Evolutionary conservation across 2,329 filamentous ascomycete genomes (phyloP).

Genomic region (Monosporascus sp.): DNA sequence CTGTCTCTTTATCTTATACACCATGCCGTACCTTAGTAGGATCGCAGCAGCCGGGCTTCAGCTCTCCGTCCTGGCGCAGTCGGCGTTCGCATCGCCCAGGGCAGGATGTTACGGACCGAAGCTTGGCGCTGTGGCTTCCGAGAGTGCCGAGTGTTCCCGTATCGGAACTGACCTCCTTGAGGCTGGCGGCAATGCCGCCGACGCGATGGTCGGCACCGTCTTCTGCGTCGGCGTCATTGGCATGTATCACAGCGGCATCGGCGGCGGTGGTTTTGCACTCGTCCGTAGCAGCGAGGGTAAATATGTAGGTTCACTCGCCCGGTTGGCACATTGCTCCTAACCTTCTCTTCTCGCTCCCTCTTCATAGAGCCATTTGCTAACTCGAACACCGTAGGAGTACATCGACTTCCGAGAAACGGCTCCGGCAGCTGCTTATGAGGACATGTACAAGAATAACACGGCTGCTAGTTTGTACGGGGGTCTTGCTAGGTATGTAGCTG

Average conservation of each 20-base stretch:
- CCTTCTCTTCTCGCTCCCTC: not conserved
- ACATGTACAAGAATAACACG: constrained; percentile 73
- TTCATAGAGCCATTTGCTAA: not conserved
- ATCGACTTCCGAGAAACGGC: constrained; percentile 85
- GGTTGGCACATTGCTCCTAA: not conserved
- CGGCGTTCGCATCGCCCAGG: constrained; percentile 10
- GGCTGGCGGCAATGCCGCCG: constrained; percentile 63
- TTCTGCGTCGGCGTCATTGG: constrained; percentile 71
- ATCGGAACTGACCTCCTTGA: constrained; percentile 61
- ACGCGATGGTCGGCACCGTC: constrained; percentile 68
- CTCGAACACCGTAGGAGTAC: constrained; percentile 56
- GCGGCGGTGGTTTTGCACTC: constrained; percentile 86
- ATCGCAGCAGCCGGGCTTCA: constrained; percentile 15
- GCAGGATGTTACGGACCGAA: constrained; percentile 11
- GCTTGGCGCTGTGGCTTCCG: constrained; percentile 63
- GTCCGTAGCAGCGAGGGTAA: constrained; percentile 66
- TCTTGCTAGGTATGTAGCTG: constrained; percentile 58
- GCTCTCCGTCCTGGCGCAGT: constrained; percentile 11
- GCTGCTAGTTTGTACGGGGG: constrained; percentile 62
- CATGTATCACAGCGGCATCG: constrained; percentile 78
- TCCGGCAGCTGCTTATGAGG: constrained; percentile 68
- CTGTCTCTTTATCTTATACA: not conserved
- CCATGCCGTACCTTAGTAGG: constrained; percentile 18
- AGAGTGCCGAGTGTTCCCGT: constrained; percentile 61
- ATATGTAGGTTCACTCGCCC: not conserved